These are phyloP conservation scores for Vigna radiata DNA, from an alignment of 306 rosid species.

Conservation along the genomic window DNA sequence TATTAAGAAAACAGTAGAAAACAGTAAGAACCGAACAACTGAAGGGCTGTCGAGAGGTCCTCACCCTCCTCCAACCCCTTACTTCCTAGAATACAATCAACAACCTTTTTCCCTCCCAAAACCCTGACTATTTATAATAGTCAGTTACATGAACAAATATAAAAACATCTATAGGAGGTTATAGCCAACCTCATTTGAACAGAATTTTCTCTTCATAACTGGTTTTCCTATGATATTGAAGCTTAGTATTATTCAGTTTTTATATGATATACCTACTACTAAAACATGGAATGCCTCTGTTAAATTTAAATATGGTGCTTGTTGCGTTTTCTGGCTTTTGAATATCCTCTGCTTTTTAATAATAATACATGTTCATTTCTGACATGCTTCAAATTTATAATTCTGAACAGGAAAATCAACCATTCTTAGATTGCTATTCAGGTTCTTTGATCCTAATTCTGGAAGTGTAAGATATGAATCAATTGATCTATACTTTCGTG, in stretches of 20 bases:
- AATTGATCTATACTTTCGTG: conserved; percentile 40
- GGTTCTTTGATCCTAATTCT: conserved; percentile 85
- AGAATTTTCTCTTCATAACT: background rate
- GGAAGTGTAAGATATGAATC: conserved; percentile 83
- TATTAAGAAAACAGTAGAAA: no score
- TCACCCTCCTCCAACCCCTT: no score
- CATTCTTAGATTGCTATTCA: conserved; percentile 91
- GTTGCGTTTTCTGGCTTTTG: conserved; percentile 22
- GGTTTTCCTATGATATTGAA: conserved; percentile 34
- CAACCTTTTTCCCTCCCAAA: no score
- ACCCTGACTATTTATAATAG: no score
- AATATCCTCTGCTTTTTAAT: conserved; percentile 10
- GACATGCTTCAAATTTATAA: conserved; percentile 49
- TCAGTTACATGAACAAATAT: no score
- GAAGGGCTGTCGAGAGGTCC: no score
- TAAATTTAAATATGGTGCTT: conserved; percentile 29
- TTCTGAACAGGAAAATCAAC: conserved; percentile 92
- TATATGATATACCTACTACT: conserved; percentile 29
- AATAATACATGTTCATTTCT: conserved; percentile 29
- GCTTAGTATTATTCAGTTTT: background rate
- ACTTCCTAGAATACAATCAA: no score
- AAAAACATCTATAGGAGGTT: no score
- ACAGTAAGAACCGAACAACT: no score
- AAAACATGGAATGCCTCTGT: conserved; percentile 18
- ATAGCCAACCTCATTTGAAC: background rate